These are phyloP conservation scores for Phytopythium chamaehyphon DNA, from an alignment of 352 stramenopile species.

Conservation along the genomic window DNA sequence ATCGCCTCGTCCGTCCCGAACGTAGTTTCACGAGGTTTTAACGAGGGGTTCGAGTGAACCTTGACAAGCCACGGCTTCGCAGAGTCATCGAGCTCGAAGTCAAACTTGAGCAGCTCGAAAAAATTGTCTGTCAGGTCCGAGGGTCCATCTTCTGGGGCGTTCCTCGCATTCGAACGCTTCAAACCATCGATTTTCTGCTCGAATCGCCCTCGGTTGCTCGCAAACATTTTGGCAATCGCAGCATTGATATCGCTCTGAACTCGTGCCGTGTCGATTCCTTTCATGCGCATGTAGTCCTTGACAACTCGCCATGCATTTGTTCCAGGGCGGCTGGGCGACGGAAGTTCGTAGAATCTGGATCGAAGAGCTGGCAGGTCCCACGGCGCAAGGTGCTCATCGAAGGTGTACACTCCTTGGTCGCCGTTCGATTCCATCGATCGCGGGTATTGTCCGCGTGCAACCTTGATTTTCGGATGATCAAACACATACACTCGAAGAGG, in stretches of 20 bases:
- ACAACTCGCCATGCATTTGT: slow-evolving; percentile 68
- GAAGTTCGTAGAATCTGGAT: slow-evolving; percentile 55
- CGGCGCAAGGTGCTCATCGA: slow-evolving; percentile 54
- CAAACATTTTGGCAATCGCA: slow-evolving; percentile 52
- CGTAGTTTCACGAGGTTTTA: slow-evolving; percentile 37
- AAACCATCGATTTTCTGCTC: slow-evolving; percentile 41
- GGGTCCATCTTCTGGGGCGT: slow-evolving; percentile 17
- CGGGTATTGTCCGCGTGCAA: slow-evolving; percentile 67
- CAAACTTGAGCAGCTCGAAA: slow-evolving; percentile 94
- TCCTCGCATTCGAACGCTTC: slow-evolving; percentile 18
- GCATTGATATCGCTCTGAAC: slow-evolving; percentile 69
- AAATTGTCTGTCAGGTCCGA: slow-evolving; percentile 67
- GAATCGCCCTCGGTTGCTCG: slow-evolving; percentile 54
- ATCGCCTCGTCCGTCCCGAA: slow-evolving; percentile 68
- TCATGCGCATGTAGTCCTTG: slow-evolving; percentile 52
- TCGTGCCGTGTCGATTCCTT: slow-evolving; percentile 57
- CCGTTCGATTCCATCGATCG: slow-evolving; percentile 26
- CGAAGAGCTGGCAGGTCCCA: slow-evolving; percentile 74
- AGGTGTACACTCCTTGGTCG: slow-evolving; percentile 51
- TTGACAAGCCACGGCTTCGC: slow-evolving; percentile 96
- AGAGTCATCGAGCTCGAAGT: slow-evolving; percentile 94
- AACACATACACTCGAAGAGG: slow-evolving; percentile 86
- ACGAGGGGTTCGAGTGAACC: slow-evolving; percentile 59
- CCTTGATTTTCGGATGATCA: slow-evolving; percentile 62
- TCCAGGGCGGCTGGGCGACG: slow-evolving; percentile 39